Conservation (phyloP, 2,329 filamentous ascomycete genomes). For the Colletotrichum sp. region DNA sequence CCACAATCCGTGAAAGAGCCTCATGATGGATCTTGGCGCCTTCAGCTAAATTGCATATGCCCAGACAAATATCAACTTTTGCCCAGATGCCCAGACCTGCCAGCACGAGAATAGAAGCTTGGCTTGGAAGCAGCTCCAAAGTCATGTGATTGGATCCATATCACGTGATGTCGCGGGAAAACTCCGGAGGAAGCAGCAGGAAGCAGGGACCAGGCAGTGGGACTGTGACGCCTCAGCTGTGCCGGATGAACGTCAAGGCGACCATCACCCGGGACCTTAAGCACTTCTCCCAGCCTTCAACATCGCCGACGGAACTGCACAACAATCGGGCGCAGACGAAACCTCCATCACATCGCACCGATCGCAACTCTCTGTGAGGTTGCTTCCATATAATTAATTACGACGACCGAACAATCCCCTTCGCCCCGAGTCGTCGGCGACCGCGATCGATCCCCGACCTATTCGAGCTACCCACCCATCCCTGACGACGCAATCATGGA, state of each 20-base stretch:
- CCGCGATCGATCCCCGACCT: not conserved
- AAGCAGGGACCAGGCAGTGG: constrained; percentile 4
- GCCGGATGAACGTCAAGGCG: constrained; percentile 21
- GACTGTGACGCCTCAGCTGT: constrained; percentile 21
- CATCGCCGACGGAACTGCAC: not conserved
- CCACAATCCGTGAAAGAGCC: not conserved
- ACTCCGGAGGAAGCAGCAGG: not conserved
- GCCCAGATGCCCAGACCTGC: not conserved
- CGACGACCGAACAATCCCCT: not conserved
- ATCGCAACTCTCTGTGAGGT: not conserved
- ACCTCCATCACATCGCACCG: not conserved
- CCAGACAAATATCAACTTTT: not conserved
- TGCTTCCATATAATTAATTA: not conserved
- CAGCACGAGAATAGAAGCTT: not conserved
- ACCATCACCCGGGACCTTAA: not conserved
- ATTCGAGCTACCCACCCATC: not conserved
- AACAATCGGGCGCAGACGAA: not conserved
- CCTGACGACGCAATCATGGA: constrained; percentile 49
- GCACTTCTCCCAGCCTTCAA: constrained; percentile 1
- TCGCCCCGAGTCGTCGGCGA: constrained; percentile 5
- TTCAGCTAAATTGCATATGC: not conserved
- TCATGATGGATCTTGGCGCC: not conserved
- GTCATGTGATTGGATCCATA: rapidly evolving
- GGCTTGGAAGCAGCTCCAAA: not conserved
- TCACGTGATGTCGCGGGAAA: not conserved